A percentile compares a stretch with the other conserved stretches of the same genome.
Conservation (phyloP, 208 protist genomes). For the Balamuthia mandrillaris region DNA sequence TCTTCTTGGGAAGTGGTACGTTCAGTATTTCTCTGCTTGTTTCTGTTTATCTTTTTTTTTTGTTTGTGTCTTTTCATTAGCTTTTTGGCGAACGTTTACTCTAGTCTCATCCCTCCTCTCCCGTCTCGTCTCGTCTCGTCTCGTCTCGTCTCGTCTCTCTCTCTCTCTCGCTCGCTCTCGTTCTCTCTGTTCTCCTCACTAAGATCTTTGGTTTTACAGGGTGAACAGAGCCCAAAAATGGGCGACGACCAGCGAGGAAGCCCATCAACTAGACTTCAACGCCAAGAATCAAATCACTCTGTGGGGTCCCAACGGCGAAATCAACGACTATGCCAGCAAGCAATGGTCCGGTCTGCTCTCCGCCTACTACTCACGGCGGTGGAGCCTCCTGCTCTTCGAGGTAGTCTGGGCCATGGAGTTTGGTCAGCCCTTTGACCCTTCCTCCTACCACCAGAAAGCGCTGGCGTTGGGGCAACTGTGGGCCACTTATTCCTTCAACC, state of each 20-base stretch:
- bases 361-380: conserved; percentile 41
- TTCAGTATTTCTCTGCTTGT: neutral
- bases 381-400: conserved; percentile 24
- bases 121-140: too few relatives aligned
- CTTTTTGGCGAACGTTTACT: neutral
- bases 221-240: conserved; percentile 13
- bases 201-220: neutral
- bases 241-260: neutral
- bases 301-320: conserved; percentile 59
- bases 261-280: conserved; percentile 51
- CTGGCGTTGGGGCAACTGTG: neutral
- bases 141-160: too few relatives aligned
- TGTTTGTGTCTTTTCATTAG: too few relatives aligned
- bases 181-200: too few relatives aligned
- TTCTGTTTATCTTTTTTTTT: neutral
- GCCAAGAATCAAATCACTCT: conserved; percentile 69
- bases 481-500: too few relatives aligned
- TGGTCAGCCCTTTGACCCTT: neutral
- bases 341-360: conserved; percentile 58
- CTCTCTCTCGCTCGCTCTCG: too few relatives aligned
- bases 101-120: too few relatives aligned
- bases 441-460: neutral
- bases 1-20: conserved; percentile 61
- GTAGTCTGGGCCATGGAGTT: neutral
- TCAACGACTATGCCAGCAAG: conserved; percentile 64